These are phyloP conservation scores for Cryphonectria nitschkei DNA, from an alignment of 2,329 filamentous ascomycete species.

Conservation along the genomic window DNA sequence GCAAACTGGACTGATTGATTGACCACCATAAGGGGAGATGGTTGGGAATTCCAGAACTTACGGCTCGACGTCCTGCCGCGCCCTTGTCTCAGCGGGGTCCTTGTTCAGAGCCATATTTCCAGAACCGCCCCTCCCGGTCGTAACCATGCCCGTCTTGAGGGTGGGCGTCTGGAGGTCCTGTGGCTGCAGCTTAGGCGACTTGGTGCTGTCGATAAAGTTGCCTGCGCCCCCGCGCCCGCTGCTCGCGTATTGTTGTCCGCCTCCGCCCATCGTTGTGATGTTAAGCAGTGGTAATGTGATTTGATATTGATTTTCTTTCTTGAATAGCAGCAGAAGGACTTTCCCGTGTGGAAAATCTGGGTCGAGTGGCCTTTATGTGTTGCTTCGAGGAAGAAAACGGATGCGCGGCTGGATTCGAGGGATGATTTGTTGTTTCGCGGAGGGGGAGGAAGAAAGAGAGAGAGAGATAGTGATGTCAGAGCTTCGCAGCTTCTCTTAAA, in stretches of 20 bases:
- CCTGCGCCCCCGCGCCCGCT: slow-evolving; percentile 76
- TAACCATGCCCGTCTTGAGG: slow-evolving; percentile 82
- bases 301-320: neutral
- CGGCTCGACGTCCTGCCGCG: slow-evolving; percentile 81
- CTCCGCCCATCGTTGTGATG: slow-evolving; percentile 19
- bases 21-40: slow-evolving; percentile 29
- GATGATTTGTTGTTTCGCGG: neutral
- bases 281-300: neutral
- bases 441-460: neutral
- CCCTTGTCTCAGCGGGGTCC: slow-evolving; percentile 73
- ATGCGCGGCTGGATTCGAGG: neutral
- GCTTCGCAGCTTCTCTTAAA: neutral
- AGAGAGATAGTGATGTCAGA: neutral
- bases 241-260: slow-evolving; percentile 7
- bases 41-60: slow-evolving; percentile 43
- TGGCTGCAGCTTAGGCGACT: slow-evolving; percentile 52
- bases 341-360: neutral
- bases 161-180: slow-evolving; percentile 79
- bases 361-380: neutral
- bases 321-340: neutral
- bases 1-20: slow-evolving; percentile 22
- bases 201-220: slow-evolving; percentile 65
- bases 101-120: slow-evolving; percentile 83
- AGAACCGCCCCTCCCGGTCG: slow-evolving; percentile 84
- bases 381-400: neutral